Evolutionary conservation across 306 rosid genomes (phyloP), one percentile per base, ranked within the genome.

Genomic region (Cicer chorassanicum): DNA sequence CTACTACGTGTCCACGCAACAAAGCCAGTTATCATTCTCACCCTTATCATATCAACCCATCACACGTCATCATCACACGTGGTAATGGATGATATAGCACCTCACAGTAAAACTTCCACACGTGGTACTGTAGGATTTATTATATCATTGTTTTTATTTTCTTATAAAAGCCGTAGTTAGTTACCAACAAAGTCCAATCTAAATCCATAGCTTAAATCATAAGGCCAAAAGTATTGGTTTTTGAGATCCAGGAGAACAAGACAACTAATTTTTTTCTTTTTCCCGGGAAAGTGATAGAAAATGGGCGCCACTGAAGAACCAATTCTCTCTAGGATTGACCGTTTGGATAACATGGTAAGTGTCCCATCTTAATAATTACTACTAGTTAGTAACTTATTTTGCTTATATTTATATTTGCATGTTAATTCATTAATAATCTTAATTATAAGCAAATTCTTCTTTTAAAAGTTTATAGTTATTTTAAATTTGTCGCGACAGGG

Each of bases 301-400:
- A 87, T 74, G 89, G 82, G 64, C 34, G 2, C 80, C 1, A 38
- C 70, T 0, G 91, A 89, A 5, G 90, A 88, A 71, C 92, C 94
- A 9, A 88, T 93, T 62, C 89, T 88, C 68, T 83, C 91, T 9
- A 83, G 91, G 51, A 74, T 89, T 46, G 90, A 89, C 34, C 94
- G 92, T 39, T 76, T 93, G 67, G 97, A 93, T 73, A 49, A 82
- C 50, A 84, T 93, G 85, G 97, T 84, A 51, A 82, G 80, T 81
- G 9, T 1, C 1, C 6, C 40, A 1, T 29, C 10, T 12, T 13
- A 15, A 38, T 62, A 24, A 24, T 24, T 24, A 24, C 4, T 24
- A 24, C 34, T 16, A 16, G 9, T 41, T 65, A 16, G 41, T 42
- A 11, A 0, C 39, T 42, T 24, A 54, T 51, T 42, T 69, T 66